Conservation (phyloP, 192 early-diverging fungal genomes). For the Spinellus fusiger region DNA sequence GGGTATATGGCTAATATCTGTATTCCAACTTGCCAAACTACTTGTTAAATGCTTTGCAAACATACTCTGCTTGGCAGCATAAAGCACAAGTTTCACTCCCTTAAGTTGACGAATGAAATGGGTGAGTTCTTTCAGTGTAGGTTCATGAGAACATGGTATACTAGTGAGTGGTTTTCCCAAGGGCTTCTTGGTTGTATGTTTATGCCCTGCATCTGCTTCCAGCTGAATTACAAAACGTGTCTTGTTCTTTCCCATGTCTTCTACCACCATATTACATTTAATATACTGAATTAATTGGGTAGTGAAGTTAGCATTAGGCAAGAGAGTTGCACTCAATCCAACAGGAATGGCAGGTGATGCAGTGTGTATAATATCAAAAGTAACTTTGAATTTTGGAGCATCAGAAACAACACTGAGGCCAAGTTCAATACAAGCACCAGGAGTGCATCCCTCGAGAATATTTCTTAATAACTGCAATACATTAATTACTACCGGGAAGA, state of each 20-base stretch:
- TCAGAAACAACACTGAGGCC: conserved; percentile 32
- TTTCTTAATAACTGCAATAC: conserved; percentile 40
- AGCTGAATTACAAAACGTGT: conserved; percentile 21
- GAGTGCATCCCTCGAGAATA: conserved; percentile 40
- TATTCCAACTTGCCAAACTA: conserved; percentile 47
- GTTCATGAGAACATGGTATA: conserved; percentile 39
- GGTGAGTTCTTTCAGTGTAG: conserved; percentile 40
- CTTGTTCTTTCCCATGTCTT: conserved; percentile 14
- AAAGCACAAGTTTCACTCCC: conserved; percentile 39
- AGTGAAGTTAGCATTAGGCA: conserved; percentile 28
- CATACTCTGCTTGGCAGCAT: conserved; percentile 42
- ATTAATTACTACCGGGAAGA: neutral
- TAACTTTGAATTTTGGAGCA: neutral
- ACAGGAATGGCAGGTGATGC: neutral
- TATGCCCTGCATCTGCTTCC: neutral
- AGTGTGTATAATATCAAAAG: conserved; percentile 18
- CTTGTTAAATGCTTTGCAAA: conserved; percentile 49
- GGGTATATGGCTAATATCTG: conserved; percentile 41
- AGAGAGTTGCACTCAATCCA: neutral
- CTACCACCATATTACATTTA: conserved; percentile 8
- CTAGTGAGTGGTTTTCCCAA: neutral
- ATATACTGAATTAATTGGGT: conserved; percentile 19
- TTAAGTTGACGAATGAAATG: conserved; percentile 35
- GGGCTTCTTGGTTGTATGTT: neutral
- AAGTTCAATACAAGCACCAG: conserved; percentile 47